Evolutionary conservation across 768 basidiomycete species (phyloP).

Genomic region (Hemileccinum impolitum): DNA sequence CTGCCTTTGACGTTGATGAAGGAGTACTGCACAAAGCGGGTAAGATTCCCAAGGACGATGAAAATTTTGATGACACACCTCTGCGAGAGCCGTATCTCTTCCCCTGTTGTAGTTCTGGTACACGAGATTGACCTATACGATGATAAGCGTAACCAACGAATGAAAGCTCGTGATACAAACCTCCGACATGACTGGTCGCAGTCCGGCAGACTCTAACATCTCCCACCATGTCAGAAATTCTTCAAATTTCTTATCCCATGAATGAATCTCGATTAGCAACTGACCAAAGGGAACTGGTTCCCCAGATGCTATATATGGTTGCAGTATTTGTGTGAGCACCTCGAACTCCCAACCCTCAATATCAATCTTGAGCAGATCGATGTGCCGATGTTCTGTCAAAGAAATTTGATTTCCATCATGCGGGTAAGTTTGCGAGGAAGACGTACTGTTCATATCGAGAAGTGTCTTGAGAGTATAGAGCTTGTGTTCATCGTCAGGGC

Average conservation of each 20-base stretch:
- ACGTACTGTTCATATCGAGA: conserved; percentile 41
- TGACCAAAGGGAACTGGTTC: conserved; percentile 46
- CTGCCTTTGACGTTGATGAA: conserved; percentile 51
- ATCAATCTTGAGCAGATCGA: conserved; percentile 45
- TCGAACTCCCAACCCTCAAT: conserved; percentile 49
- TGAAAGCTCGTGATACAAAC: conserved; percentile 10
- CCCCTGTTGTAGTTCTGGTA: conserved; percentile 55
- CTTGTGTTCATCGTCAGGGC: conserved; percentile 29
- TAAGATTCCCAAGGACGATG: background rate
- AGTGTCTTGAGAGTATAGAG: conserved; percentile 45
- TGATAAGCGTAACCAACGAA: background rate
- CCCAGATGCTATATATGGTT: conserved; percentile 34
- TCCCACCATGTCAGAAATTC: conserved; percentile 45
- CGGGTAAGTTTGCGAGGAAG: background rate
- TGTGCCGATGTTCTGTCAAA: conserved; percentile 31
- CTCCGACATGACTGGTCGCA: conserved; percentile 48
- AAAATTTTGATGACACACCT: conserved; percentile 33
- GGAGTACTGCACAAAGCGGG: conserved; percentile 39
- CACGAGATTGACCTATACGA: conserved; percentile 49
- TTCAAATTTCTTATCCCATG: conserved; percentile 33
- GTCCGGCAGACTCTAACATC: conserved; percentile 43
- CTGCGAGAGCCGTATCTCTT: conserved; percentile 44
- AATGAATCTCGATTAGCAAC: conserved; percentile 45
- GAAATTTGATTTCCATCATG: background rate
- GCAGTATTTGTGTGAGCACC: conserved; percentile 38